Evolutionary conservation across 2,329 filamentous ascomycete genomes (phyloP), one percentile per base, ranked within the genome.

Genomic region (Pseudogymnoascus sp.): DNA sequence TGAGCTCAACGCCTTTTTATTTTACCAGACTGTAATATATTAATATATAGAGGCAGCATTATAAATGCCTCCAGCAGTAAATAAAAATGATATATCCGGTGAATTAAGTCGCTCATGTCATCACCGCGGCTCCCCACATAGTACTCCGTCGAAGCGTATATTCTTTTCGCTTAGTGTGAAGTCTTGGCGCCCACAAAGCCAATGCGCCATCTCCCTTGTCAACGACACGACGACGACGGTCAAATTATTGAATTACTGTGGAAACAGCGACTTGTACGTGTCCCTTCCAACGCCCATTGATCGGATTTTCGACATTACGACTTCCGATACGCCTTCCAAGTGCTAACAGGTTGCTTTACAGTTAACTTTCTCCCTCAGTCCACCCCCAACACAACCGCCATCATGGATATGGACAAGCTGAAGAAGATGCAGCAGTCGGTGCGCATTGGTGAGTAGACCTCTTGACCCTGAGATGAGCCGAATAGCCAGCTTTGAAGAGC

Each of bases 381-480:
- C 64, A 69, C 70, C 65, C 52, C 65, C 68, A 67, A 58, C 42
- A 67, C 66, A 71, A 73, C 70, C 74, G 73, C 75, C 75, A 81
- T 72, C 71, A 86, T 87, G 84, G 84, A 87, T 82, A 79, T 82
- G 73, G 83, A 83, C 76, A 87, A 86, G 81, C 77, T 87, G 74
- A 83, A 82, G 75, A 83, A 78, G 75, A 83, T 87, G 82, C 84
- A 86, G 78, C 79, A 81, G 78, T 83, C 82, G 72, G 83, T 84
- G 75, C 82, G 84, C 68, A 72, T 72, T 70, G 72, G 72, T 72
- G 55, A 64, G 64, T 69, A 22, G 58, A 41, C 23, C 55, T 28
- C 23, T 16, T 33, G 38, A 28, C 12, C 33, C 16, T 8, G 6
- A 60, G 55, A 63, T 25, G 60, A 39, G 58, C 33, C 12, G 33